Base-by-base conservation (phyloP, 257 asterid genomes). In the Vinca minor region DNA sequence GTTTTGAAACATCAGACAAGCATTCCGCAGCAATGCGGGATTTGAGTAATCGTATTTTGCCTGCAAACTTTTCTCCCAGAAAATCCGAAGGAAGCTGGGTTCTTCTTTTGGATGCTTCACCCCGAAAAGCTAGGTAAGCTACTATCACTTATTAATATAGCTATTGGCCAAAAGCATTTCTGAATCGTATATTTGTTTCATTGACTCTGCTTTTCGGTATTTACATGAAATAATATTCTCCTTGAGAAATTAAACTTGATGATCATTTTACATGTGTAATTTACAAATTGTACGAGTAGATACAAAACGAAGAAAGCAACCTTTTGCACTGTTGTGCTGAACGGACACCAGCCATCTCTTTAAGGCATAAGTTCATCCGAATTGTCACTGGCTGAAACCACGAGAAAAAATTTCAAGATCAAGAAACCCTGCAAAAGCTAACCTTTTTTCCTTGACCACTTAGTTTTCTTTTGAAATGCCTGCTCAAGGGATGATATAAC, bases 101-200 rank as follows among this genome's bases (percentile, higher is more conserved):
- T 86, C 73, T 91, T 96, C 82, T 87, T 91, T 68, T 82, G 96
- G 94, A 73, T 91, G 65, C 95, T 91, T 80, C 96, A 88, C 78
- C 98, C 95, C 14, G 87, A 38, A 34, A 18, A 65, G 62, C 54
- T 17, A n/a, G 70, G 62, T 53, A 52, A 53, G 29, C 25, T 17
- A 35, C 54, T 8, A 5, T 38, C 3, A 23, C 49, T 34, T 36
- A 17, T 39, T 23, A 32, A 48, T 14, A 29, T n/a, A 35, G 54
- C 20, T 4, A 47, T 0, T 11, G 7, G 25, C 8, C 48, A 18
- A 13, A 39, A 17, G 15, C 11, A 20, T 54, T 35, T 18, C 3
- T 41, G 11, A 8, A 66, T 28, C 34, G 0, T 58, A 20, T 42
- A 35, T 35, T 7, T 65, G n/a, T n/a, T n/a, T n/a, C n/a, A n/a